Base-by-base conservation (phyloP, 495 filamentous ascomycete species). In the Xylaria cubensis region DNA sequence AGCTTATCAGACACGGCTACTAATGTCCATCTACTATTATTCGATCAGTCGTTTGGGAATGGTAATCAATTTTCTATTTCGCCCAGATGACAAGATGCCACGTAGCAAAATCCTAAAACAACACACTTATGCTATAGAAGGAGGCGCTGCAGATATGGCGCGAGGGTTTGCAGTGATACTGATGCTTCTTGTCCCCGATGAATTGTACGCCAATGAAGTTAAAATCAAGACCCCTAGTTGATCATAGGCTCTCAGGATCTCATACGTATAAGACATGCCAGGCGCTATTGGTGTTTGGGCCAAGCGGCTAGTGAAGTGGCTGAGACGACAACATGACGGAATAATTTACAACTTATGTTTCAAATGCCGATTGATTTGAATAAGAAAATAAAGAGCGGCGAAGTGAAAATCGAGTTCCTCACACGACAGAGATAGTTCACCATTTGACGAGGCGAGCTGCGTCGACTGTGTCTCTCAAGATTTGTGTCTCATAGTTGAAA, bases 1-100 rank as follows among this genome's bases (percentile, higher is more conserved):
- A 4, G 1, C 64, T 4, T 42, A 17, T 39, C 66, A 3, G 66
- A 44, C 19, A 68, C 66, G 34, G 64, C 50, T 8, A 4, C 10
- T 8, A 74, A 80, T 58, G 56, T 32, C 1, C 76, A 1, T 48
- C 79, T 10, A 29, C 74, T 69, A 2, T 56, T 71, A 55, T 39
- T 75, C 9, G 76, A 90, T 90, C 87, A 90, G 90, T 70, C 82
- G 88, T 7, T 26, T 86, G 1, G 83, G 84, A 0, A 82, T 85
- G 73, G n/a, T n/a, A n/a, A n/a, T n/a, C n/a, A n/a, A n/a, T 72
- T 76, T 90, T 44, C 79, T 87, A 29, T 90, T 36, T 80, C 86
- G 6, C 89, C 90, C 70, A 84, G 86, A 24, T 87, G 84, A 70
- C 82, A 83, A 21, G 81, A 86, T 39, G 88, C 87, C 0, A 89